Conservation (phyloP, 164 flowering plant genomes). For the Annona squamosa region DNA sequence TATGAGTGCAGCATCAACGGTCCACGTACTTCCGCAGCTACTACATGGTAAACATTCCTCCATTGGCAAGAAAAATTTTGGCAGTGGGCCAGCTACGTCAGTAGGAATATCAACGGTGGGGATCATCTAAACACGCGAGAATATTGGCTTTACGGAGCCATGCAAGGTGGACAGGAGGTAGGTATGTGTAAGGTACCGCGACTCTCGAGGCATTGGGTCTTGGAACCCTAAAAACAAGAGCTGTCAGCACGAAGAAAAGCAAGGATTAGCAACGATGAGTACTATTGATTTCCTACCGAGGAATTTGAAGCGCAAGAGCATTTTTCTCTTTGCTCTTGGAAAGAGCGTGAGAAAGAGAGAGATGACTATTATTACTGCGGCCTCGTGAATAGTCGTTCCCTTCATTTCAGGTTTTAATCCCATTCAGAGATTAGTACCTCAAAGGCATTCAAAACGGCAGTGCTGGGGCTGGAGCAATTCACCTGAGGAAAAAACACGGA, state of each 20-base stretch:
- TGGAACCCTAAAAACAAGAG: neutral
- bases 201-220: neutral
- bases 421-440: neutral
- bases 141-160: neutral
- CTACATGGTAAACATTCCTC: neutral
- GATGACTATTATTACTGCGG: neutral
- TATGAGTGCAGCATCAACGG: neutral
- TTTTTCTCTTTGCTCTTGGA: neutral
- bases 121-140: neutral
- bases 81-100: neutral
- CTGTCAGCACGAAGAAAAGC: neutral
- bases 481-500: constrained; percentile 53
- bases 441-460: neutral
- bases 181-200: neutral
- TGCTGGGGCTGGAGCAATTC: neutral
- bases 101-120: neutral
- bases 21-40: neutral
- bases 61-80: neutral
- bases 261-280: neutral
- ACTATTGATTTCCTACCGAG: neutral
- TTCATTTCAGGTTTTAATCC: neutral
- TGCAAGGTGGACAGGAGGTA: neutral
- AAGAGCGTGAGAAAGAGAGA: neutral
- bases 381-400: neutral
- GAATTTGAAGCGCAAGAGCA: neutral